These are phyloP conservation scores for Neurospora crassa DNA, from an alignment of 2,329 filamentous ascomycete species.

Conservation along the genomic window DNA sequence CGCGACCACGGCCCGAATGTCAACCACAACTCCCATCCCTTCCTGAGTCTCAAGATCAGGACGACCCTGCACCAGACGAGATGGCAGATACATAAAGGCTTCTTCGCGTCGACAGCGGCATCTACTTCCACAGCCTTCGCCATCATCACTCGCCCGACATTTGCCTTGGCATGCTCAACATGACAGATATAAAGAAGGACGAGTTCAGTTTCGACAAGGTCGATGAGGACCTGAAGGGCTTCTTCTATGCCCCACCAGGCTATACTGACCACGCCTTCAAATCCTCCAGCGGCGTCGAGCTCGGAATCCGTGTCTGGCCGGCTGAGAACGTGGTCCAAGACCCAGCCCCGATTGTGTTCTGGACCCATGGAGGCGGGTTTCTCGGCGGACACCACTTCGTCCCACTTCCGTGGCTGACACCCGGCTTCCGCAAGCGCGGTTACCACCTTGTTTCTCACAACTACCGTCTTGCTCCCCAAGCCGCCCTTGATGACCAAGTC, in stretches of 20 bases:
- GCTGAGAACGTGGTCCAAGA: conserved; percentile 6
- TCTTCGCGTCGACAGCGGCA: not conserved
- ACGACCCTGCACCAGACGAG: not conserved
- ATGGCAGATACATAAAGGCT: not conserved
- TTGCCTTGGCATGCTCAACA: not conserved
- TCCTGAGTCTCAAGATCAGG: not conserved
- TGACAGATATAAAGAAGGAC: not conserved
- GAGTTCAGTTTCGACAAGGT: not conserved
- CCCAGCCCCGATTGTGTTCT: conserved; percentile 12
- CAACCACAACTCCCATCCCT: not conserved
- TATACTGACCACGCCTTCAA: conserved; percentile 14
- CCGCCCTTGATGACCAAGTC: conserved; percentile 13
- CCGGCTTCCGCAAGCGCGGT: conserved; percentile 13
- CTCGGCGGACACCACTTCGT: conserved; percentile 15
- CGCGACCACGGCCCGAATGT: not conserved
- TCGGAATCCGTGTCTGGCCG: conserved; percentile 15
- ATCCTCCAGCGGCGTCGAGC: conserved; percentile 6
- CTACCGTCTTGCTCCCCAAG: conserved; percentile 18
- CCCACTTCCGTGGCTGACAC: conserved; percentile 12
- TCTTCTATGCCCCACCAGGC: conserved; percentile 3
- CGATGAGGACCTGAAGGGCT: not conserved
- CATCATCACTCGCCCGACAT: not conserved
- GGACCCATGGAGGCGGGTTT: conserved; percentile 17
- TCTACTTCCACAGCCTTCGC: not conserved
- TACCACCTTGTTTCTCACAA: conserved; percentile 18